Conservation (phyloP, 306 rosid species). For the Vigna angularis region DNA sequence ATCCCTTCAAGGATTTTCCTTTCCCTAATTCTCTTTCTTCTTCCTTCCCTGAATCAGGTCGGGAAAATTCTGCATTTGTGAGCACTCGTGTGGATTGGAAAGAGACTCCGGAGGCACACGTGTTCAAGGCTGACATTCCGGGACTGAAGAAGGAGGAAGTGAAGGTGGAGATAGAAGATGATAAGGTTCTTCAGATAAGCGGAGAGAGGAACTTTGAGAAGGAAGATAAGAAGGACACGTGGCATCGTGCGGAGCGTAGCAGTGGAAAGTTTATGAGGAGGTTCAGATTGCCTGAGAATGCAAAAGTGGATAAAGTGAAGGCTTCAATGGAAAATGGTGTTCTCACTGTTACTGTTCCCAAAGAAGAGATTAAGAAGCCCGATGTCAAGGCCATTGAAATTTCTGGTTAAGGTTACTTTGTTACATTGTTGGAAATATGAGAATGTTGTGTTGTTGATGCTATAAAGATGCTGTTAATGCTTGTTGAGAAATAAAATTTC, state of each 20-base stretch:
- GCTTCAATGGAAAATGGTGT: slow-evolving; percentile 57
- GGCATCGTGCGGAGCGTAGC: slow-evolving; percentile 54
- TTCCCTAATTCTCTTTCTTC: slow-evolving; percentile 33
- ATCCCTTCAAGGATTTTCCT: slow-evolving; percentile 45
- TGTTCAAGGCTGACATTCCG: slow-evolving; percentile 51
- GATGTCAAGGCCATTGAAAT: slow-evolving; percentile 45
- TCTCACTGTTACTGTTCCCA: slow-evolving; percentile 52
- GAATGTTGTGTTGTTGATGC: no score
- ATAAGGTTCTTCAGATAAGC: slow-evolving; percentile 51
- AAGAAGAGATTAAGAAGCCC: slow-evolving; percentile 45
- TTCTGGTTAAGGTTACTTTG: slow-evolving; percentile 7
- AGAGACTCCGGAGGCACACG: slow-evolving; percentile 57
- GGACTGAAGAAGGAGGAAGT: slow-evolving; percentile 56
- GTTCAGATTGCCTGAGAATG: slow-evolving; percentile 50
- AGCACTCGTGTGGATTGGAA: slow-evolving; percentile 50
- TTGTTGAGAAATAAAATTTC: no score
- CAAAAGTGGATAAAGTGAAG: slow-evolving; percentile 34
- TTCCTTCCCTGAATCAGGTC: no score
- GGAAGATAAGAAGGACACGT: slow-evolving; percentile 48
- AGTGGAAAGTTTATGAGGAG: slow-evolving; percentile 49
- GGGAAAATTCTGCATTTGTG: slow-evolving; percentile 44
- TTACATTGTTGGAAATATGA: no score
- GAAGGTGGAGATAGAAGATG: slow-evolving; percentile 49
- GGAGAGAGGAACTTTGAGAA: slow-evolving; percentile 51
- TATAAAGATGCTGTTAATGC: no score